Evolutionary conservation across 2,329 filamentous ascomycete genomes (phyloP).

Genomic region (Neofusicoccum ribis): DNA sequence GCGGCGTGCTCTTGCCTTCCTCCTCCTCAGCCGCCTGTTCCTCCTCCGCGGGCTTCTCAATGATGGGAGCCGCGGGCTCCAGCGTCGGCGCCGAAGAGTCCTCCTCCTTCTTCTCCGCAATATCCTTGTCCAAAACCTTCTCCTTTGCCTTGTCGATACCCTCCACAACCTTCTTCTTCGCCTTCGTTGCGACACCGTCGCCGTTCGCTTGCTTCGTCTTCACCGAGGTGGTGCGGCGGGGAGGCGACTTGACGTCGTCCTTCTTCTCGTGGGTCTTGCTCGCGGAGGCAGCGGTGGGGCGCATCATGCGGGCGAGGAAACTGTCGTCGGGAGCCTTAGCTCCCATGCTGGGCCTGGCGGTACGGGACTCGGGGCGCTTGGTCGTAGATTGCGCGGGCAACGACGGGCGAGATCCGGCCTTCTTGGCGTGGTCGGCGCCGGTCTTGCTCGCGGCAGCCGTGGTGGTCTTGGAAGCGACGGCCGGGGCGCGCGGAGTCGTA

Average conservation of each 20-base stretch:
- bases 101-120: slow-evolving; percentile 6
- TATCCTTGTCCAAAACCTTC: slow-evolving; percentile 25
- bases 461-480: slow-evolving; percentile 29
- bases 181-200: slow-evolving; percentile 31
- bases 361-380: slow-evolving; percentile 55
- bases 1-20: slow-evolving; percentile 7
- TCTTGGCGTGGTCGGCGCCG: slow-evolving; percentile 39
- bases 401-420: slow-evolving; percentile 37
- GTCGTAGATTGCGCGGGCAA: slow-evolving; percentile 31
- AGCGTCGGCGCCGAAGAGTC: neutral
- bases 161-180: slow-evolving; percentile 40
- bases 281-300: slow-evolving; percentile 69
- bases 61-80: slow-evolving; percentile 11
- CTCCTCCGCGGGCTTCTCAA: slow-evolving; percentile 10
- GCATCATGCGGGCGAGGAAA: slow-evolving; percentile 80
- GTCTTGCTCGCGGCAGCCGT: slow-evolving; percentile 31
- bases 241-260: slow-evolving; percentile 38
- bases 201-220: slow-evolving; percentile 25
- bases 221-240: slow-evolving; percentile 27
- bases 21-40: slow-evolving; percentile 9
- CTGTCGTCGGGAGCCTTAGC: slow-evolving; percentile 60
- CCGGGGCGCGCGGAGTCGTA: slow-evolving; percentile 31
- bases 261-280: slow-evolving; percentile 67
- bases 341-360: slow-evolving; percentile 28
- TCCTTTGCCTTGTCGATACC: slow-evolving; percentile 37